Evolutionary conservation across 257 asterid genomes (phyloP), one percentile per base, ranked within the genome.

Genomic region (Primulina huaijiensis): DNA sequence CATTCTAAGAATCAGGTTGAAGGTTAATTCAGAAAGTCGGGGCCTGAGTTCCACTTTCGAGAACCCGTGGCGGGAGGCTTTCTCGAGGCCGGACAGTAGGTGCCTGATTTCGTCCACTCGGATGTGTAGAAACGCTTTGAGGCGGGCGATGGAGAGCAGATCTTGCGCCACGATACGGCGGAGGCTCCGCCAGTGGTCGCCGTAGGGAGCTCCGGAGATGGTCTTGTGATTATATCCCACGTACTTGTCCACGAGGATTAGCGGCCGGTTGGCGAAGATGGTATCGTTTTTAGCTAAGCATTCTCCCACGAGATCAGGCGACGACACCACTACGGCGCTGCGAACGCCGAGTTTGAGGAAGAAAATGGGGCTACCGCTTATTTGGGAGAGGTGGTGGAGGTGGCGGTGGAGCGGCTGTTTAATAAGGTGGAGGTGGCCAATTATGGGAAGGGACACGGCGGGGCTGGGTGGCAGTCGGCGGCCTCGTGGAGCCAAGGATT

Each of bases 391-490:
- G 19, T 60, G 73, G 65, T 65, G 78, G 55, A 81, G 52, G 50
- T 19, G 68, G 3, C 82, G 71, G 74, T 75, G 82, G 63, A 75
- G 78, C 8, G 85, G 80, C 8, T 35, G 77, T 23, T 75, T 75
- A 12, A 81, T 5, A 69, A 81, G 82, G 76, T 81, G 82, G 75
- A 81, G 76, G 68, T 81, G 85, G 75, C 85, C 82, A 64, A 78
- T 1, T 27, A 81, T 0, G 11, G 85, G 85, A 17, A 81, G 80
- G 6, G 77, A 72, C 0, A 25, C 21, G 40, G 77, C 70, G 37
- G 85, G 82, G 71, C 59, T 53, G 19, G 81, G 82, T 16, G 81
- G 81, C 16, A 33, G 74, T 4, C 25, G 60, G 8, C 67, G 16
- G 7, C 9, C 16, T 6, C 62, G 16, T 8, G 8, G 37, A 23